Evolutionary conservation across 2,329 filamentous ascomycete genomes (phyloP).

Genomic region (Thermochaetoides dissita): DNA sequence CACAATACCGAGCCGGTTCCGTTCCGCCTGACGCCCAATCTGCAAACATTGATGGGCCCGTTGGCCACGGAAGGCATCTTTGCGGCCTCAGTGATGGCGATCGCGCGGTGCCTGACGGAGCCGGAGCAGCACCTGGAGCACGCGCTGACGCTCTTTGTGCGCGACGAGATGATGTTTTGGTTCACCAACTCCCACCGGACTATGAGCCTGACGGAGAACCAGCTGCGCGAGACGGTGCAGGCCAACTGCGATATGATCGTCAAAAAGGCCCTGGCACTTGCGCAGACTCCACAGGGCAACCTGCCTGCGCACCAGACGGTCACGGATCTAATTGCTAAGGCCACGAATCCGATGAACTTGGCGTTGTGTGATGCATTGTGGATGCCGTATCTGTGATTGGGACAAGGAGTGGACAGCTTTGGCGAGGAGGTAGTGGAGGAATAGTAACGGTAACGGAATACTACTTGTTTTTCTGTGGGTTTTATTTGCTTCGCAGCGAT

Average conservation of each 20-base stretch:
- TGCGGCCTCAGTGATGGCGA: conserved; percentile 88
- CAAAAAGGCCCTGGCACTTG: conserved; percentile 74
- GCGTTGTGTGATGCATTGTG: conserved; percentile 82
- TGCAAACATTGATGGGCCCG: conserved; percentile 92
- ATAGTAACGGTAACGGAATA: neutral
- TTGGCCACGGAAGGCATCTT: conserved; percentile 94
- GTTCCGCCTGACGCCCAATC: conserved; percentile 90
- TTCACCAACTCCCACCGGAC: conserved; percentile 64
- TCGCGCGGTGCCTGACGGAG: conserved; percentile 84
- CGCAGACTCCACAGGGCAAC: conserved; percentile 62
- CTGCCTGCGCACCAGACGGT: conserved; percentile 93
- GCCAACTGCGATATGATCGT: conserved; percentile 81
- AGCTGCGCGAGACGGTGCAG: conserved; percentile 50
- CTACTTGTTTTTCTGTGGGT: conserved; percentile 5
- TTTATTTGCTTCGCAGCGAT: neutral
- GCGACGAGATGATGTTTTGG: conserved; percentile 98
- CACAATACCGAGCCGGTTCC: conserved; percentile 91
- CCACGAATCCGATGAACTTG: conserved; percentile 82
- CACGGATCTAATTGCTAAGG: conserved; percentile 83
- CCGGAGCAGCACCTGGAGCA: conserved; percentile 85
- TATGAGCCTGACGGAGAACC: conserved; percentile 42
- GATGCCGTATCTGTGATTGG: conserved; percentile 81
- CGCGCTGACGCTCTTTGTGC: conserved; percentile 83
- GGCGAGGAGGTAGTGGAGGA: neutral
- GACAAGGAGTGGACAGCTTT: no score